Evolutionary conservation across 2,329 filamentous ascomycete species (phyloP), one percentile per base, ranked within the genome.

Genomic region (Nigrograna mackinnonii): DNA sequence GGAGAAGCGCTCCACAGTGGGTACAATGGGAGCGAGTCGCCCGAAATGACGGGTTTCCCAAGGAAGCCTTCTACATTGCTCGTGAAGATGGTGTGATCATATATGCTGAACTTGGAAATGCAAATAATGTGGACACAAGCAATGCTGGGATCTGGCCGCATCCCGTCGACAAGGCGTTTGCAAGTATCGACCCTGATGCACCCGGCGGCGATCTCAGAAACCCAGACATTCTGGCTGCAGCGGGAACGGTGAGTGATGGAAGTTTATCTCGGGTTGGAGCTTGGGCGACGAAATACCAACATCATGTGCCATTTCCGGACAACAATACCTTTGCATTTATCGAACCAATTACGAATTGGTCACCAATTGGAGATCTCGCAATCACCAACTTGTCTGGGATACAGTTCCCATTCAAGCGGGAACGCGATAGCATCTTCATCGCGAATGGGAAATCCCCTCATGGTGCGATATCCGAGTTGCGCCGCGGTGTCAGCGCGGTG

Each of bases 61-160:
- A 84, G 24, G 94, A 97, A 59, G 83, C 86, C 46, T 83, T 97
- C 36, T 96, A 94, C 60, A 73, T 99, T 13, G 88, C 87, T 9
- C 83, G 91, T 41, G 92, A 97, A 69, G 92, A 97, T 61, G 94
- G 94, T 3, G 74, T 85, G 36, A 78, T 96, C 7, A 80, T 85
- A 40, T 88, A 86, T 50, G 69, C 92, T 4, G 84, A 90, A 52
- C 82, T 89, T 44, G 79, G 81, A 21, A 77, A 77, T 5, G 39
- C 45, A 22, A 65, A 73, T 36, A 67, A 69, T 5, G 74, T 49
- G 6, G 55, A 60, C 7, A 55, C 55, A 11, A 51, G 54, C 6
- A 79, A 77, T 34, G 73, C 80, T 41, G 57, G 52, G 64, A 85
- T 39, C 75, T 83, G 89, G 51, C 77, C 80, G 39, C 87, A 86